Conservation (phyloP, 805 yeast genomes). For the Priceomyces melissophilus region DNA sequence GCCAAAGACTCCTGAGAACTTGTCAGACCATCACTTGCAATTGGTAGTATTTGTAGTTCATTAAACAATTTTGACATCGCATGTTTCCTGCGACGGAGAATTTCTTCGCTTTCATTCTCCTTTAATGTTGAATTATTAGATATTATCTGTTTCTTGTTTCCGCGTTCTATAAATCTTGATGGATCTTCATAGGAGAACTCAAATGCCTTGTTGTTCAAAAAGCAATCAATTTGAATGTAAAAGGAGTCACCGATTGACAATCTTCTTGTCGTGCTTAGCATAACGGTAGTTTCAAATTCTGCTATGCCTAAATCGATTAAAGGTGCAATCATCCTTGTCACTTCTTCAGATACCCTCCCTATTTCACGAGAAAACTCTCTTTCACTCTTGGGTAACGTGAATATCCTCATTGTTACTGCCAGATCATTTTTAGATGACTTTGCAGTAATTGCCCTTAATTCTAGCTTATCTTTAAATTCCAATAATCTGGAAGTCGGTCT, state of each 20-base stretch:
- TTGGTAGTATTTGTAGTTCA: constrained; percentile 36
- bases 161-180: constrained; percentile 7
- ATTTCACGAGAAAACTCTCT: constrained; percentile 50
- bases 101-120: constrained; percentile 55
- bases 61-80: constrained; percentile 57
- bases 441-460: constrained; percentile 34
- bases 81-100: constrained; percentile 49
- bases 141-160: constrained; percentile 16
- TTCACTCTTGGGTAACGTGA: constrained; percentile 15
- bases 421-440: constrained; percentile 20
- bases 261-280: constrained; percentile 51
- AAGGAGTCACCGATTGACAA: constrained; percentile 76
- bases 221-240: constrained; percentile 66
- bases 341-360: constrained; percentile 71
- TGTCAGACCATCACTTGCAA: constrained; percentile 10
- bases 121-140: constrained; percentile 21
- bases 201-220: constrained; percentile 42
- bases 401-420: constrained; percentile 33
- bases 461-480: constrained; percentile 41
- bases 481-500: constrained; percentile 53
- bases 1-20: constrained; percentile 15
- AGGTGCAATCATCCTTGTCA: constrained; percentile 64
- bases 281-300: constrained; percentile 52
- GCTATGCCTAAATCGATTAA: constrained; percentile 55
- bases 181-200: constrained; percentile 3